Evolutionary conservation across 78 protist species (phyloP).

Genomic region (Guillardia theta): DNA sequence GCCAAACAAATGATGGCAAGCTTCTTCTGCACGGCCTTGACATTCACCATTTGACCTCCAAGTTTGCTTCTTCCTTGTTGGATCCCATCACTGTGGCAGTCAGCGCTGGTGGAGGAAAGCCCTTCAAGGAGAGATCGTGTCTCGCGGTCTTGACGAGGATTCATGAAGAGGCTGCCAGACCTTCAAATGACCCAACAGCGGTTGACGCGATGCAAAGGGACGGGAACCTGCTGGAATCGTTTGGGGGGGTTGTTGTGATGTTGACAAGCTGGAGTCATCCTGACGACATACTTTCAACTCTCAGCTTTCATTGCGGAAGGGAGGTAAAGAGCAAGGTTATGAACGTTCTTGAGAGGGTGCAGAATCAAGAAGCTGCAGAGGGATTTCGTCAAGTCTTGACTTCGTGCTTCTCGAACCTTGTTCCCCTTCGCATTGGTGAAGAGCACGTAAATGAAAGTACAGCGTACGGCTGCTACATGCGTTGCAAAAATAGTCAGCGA

Average conservation of each 20-base stretch:
- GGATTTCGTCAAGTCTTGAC: no score
- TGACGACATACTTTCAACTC: not conserved
- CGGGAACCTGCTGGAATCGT: not conserved
- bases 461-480: no score
- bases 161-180: not conserved
- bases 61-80: not conserved
- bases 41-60: not conserved
- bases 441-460: no score
- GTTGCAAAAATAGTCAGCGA: no score
- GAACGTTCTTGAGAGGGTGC: not conserved
- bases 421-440: no score
- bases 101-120: not conserved
- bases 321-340: not conserved
- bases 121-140: not conserved
- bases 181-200: not conserved
- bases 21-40: no score
- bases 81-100: not conserved
- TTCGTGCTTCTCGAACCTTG: no score
- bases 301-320: not conserved
- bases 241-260: not conserved
- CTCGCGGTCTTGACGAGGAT: not conserved
- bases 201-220: not conserved
- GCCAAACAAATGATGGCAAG: no score
- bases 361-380: no score
- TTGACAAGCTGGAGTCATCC: not conserved